Base-by-base conservation (phyloP, 1,284 basidiomycete species). In the Pseudozyma sp. region DNA sequence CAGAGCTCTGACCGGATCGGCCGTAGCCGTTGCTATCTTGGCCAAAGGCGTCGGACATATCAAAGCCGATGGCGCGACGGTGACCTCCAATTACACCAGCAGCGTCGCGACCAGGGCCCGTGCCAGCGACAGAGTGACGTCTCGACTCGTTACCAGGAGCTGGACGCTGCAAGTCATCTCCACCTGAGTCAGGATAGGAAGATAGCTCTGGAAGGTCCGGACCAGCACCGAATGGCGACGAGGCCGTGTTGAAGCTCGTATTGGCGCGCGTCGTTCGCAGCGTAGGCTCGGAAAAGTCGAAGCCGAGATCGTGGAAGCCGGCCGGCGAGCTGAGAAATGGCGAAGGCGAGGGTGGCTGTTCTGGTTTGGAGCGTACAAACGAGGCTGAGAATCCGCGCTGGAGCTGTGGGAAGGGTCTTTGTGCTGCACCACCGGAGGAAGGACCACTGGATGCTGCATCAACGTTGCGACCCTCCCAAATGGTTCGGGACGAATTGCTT, bases 51-150 rank as follows among this genome's bases (percentile, higher is more conserved):
- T 47, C 44, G 38, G 16, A 48, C 2, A 73, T 52, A 10, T 79
- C 76, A 47, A 81, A 81, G 40, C 79, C 79, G 4, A 81, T 67
- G 4, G 79, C 77, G 13, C 79, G 62, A 40, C 77, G 70, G 60
- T 76, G 76, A 21, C 73, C 73, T 25, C 65, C 64, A 14, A 70
- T 63, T 31, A 73, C 65, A 31, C 70, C 61, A 12, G 61, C 58
- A 18, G 68, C 18, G 14, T 76, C 70, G 21, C 51, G 60, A 18
- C 18, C 25, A 16, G 52, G 53, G 5, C 58, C 51, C 0, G 45
- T 51, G 31, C 61, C 64, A 21, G 77, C 68, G 10, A 78, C 68
- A 10, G 79, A 80, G 54, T 80, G 79, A 14, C 79, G 59, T 44
- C 79, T 58, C 11, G 79, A 80, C 52, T 80, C 79, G 53, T 39